phyloP scores from a whole-genome alignment of 768 basidiomycete species.

The Xerocomellus chrysenteron region DNA sequence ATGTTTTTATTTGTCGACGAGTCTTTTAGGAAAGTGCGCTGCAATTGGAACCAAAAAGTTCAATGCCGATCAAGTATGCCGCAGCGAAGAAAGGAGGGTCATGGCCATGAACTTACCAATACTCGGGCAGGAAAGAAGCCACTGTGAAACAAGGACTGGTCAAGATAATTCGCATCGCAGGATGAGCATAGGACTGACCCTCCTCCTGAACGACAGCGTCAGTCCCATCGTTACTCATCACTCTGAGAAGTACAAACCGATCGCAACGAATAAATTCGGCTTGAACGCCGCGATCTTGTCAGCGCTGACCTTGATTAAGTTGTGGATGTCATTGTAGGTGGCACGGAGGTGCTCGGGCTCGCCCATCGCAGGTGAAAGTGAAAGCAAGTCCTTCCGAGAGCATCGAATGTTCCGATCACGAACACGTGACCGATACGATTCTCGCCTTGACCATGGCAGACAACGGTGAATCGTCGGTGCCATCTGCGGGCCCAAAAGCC shows the following conservation, averaged over 20 bases:
- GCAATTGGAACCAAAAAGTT: background rate
- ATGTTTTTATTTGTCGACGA: constrained; percentile 70
- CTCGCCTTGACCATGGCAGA: constrained; percentile 15
- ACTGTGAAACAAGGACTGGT: constrained; percentile 39
- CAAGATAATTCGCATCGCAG: constrained; percentile 12
- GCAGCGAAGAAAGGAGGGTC: background rate
- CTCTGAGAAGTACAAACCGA: constrained; percentile 48
- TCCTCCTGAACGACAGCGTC: constrained; percentile 53
- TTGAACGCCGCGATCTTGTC: constrained; percentile 77
- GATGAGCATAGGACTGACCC: constrained; percentile 54
- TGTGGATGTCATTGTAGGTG: constrained; percentile 94
- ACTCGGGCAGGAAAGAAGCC: constrained; percentile 97
- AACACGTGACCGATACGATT: constrained; percentile 18
- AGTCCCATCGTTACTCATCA: background rate
- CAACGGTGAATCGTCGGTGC: constrained; percentile 10
- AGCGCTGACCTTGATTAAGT: constrained; percentile 69
- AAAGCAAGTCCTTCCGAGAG: background rate
- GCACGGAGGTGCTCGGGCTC: constrained; percentile 61
- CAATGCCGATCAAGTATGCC: background rate
- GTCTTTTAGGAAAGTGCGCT: constrained; percentile 86
- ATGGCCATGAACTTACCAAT: constrained; percentile 46
- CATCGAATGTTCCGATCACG: background rate
- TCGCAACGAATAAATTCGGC: constrained; percentile 84
- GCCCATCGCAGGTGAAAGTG: constrained; percentile 23
- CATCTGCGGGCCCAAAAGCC: constrained; percentile 49